Evolutionary conservation across 345 rosid species (phyloP).

Genomic region (Moricandia arvensis): DNA sequence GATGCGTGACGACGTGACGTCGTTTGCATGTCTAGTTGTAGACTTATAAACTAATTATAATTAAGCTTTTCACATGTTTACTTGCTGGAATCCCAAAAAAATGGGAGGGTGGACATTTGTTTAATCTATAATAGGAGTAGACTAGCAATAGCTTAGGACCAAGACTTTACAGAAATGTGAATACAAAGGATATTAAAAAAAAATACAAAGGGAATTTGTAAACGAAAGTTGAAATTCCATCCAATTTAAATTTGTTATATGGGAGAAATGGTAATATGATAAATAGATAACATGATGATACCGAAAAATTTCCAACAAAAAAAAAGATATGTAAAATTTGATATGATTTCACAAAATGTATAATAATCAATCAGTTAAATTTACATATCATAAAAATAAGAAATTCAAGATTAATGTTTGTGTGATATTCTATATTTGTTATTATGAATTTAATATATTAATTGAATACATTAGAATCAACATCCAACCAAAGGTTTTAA

Average conservation of each 20-base stretch:
- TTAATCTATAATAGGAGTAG: not conserved
- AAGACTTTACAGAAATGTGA: not conserved
- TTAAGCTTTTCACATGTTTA: not conserved
- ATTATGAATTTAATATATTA: not conserved
- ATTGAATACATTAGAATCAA: not conserved
- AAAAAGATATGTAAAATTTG: not conserved
- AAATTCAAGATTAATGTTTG: not conserved
- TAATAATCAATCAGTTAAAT: not conserved
- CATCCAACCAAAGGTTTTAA: not conserved
- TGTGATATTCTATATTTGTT: not conserved
- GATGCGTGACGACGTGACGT: conserved; percentile 10
- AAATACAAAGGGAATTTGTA: not conserved
- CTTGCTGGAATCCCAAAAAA: conserved; percentile 14
- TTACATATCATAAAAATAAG: not conserved
- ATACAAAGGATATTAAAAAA: too few relatives aligned
- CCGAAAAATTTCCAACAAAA: not conserved
- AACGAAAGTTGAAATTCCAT: not conserved
- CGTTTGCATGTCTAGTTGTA: not conserved
- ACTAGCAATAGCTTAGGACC: not conserved
- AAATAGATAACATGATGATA: not conserved
- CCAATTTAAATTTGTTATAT: not conserved
- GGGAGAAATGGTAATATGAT: not conserved
- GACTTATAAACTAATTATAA: not conserved
- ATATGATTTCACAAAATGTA: not conserved
- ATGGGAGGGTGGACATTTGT: conserved; percentile 9